Evolutionary conservation across 2,329 filamentous ascomycete species (phyloP), one percentile per base, ranked within the genome.

Genomic region (Passalora sequoiae): DNA sequence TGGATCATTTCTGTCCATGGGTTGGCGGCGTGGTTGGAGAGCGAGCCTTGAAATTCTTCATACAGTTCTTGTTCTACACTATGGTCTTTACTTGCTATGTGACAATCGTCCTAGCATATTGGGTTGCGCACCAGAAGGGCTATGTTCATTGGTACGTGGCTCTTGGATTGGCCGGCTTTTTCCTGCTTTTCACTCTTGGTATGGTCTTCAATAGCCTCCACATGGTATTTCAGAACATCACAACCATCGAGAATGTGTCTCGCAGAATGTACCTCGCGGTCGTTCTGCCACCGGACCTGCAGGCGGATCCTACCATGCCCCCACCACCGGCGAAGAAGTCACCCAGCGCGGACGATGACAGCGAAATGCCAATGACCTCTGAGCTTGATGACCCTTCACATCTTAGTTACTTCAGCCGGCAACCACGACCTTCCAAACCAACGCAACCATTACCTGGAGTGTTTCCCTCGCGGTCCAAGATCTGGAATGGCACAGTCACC

Each of bases 1-100:
- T 96, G 84, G 91, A 97, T 51, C 91, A 97, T 61, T 92, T 89
- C 58, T 98, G 92, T 60, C 92, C 91, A 0, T 97, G 81, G 80
- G 89, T 94, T n/a, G 91, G 91, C 3, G 92, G 91, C 16, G 86
- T 95, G 53, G 82, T 98, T 7, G 84, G 81, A 0, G 89, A 96
- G 63, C 40, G 53, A 1, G 72, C 83, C 2, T 89, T 91, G 70
- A 96, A 96, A 58, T 96, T 87, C 66, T 97, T 98, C 60, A 71
- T 89, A 8, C 92, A 96, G 54, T 95, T 96, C 60, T 80, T 81
- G 12, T 75, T 78, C 31, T 95, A 92, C 62, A 80, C 80, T 1
- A 69, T 78, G 4, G 56, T 87, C 3, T 86, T 83, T 55, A 88
- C 83, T 53, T 64, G 71, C 2, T 76, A 86, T 46, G 66, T 77